phyloP scores from a whole-genome alignment of 2,329 filamentous ascomycete species.

The Fusarium transvaalense region DNA sequence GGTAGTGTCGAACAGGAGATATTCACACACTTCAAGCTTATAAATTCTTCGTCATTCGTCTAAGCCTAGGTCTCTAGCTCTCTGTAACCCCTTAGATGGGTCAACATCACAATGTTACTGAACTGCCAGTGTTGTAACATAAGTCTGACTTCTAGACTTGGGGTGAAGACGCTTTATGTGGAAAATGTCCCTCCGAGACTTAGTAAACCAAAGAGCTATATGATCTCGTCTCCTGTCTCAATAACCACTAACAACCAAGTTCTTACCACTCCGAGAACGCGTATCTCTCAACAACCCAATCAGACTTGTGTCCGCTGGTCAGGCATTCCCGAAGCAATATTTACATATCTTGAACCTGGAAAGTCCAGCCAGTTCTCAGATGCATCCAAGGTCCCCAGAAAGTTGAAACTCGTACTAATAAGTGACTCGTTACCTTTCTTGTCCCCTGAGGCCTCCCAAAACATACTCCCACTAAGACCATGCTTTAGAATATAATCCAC shows the following conservation, averaged over 20 bases:
- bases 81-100: neutral
- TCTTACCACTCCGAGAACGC: too few species aligned
- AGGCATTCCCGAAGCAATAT: conserved; percentile 55
- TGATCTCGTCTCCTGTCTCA: too few species aligned
- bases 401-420: conserved; percentile 23
- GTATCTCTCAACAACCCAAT: neutral
- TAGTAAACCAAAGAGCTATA: too few species aligned
- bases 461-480: conserved; percentile 37
- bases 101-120: neutral
- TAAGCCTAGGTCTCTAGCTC: too few species aligned
- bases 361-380: conserved; percentile 34
- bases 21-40: neutral
- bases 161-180: too few species aligned
- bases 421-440: conserved; percentile 32
- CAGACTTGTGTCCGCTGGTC: neutral
- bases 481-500: conserved; percentile 22
- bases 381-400: conserved; percentile 18
- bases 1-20: neutral
- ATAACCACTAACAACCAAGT: too few species aligned
- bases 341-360: conserved; percentile 64
- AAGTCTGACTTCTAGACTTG: too few species aligned
- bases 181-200: too few species aligned
- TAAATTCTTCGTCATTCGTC: too few species aligned
- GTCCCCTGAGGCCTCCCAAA: conserved; percentile 38
- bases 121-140: neutral